Evolutionary conservation across 1,139 yeast species (phyloP), one percentile per base, ranked within the genome.

Genomic region (Yamadazyma jaroonii): DNA sequence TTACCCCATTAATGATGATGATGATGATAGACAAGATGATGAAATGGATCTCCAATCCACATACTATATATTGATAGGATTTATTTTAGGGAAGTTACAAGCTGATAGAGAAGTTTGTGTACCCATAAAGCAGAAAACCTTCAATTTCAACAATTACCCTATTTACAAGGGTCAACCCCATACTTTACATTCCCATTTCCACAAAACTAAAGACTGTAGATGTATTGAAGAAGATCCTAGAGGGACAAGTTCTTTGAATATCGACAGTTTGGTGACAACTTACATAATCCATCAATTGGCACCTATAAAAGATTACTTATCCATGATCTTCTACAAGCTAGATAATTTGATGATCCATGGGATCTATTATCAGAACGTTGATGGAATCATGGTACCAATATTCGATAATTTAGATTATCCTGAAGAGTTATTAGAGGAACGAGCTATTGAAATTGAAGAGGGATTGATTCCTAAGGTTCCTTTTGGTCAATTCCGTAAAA

Each of bases 81-180:
- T 59, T 40, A 60, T 66, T 25, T 45, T 66, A 14, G 67, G 67
- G 4, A 62, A 64, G 44, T 47, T 66, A 22, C 70, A 63, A 48
- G 61, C 64, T 2, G 71, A 64, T 42, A 47, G 72, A 39, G 71
- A 64, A 45, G 65, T 66, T 5, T 65, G 69, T 44, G 59, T 58
- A 13, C 72, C 72, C 3, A 62, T 64, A 31, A 62, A 62, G 40
- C 65, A 60, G 31, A 46, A 43, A 10, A 48, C 62, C 2, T 48
- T 42, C 36, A 41, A 53, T 25, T 64, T 53, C 40, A 44, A 46
- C 13, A 46, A 54, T 26, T 66, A 66, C 40, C 72, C 72, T 2
- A 57, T 67, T 14, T 62, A 59, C 41, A 63, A 62, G 42, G 73
- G 73, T 4, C 59, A 59, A 37, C 68, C 70, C 4, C 67, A 65